Evolutionary conservation across 2,329 filamentous ascomycete genomes (phyloP).

Genomic region (Fusarium nematophilum): DNA sequence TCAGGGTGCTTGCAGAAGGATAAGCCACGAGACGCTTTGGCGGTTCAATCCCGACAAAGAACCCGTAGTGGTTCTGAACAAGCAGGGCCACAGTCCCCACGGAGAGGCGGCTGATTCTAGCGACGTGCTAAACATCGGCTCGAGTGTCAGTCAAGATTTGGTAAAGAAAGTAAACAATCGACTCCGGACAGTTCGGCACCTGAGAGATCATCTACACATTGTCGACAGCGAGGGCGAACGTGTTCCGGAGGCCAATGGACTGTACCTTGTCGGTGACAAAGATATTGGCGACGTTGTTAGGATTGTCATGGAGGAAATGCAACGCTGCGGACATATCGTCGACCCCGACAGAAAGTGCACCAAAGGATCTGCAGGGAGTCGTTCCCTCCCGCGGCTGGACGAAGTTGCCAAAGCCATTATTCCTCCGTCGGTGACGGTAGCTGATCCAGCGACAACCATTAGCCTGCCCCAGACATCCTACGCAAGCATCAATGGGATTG

Average conservation of each 20-base stretch:
- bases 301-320: slow-evolving; percentile 33
- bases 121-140: slow-evolving; percentile 16
- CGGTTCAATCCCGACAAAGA: not conserved
- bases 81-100: not conserved
- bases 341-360: slow-evolving; percentile 7
- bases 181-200: slow-evolving; percentile 28
- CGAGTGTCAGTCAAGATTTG: slow-evolving; percentile 22
- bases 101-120: not conserved
- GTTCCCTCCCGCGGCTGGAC: slow-evolving; percentile 34
- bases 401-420: slow-evolving; percentile 39
- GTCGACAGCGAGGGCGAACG: slow-evolving; percentile 25
- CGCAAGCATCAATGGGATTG: slow-evolving; percentile 34
- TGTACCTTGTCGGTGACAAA: slow-evolving; percentile 39
- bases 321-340: slow-evolving; percentile 4
- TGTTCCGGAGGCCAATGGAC: slow-evolving; percentile 15
- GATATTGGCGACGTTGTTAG: slow-evolving; percentile 41
- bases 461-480: slow-evolving; percentile 48
- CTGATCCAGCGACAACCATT: slow-evolving; percentile 50
- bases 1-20: not conserved
- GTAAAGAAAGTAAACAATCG: slow-evolving; percentile 36
- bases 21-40: slow-evolving; percentile 21
- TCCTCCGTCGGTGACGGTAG: slow-evolving; percentile 34
- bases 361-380: slow-evolving; percentile 11
- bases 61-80: not conserved
- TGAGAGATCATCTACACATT: slow-evolving; percentile 27